phyloP scores from a whole-genome alignment of 768 basidiomycete genomes.

The Holtermannia corniformis region DNA sequence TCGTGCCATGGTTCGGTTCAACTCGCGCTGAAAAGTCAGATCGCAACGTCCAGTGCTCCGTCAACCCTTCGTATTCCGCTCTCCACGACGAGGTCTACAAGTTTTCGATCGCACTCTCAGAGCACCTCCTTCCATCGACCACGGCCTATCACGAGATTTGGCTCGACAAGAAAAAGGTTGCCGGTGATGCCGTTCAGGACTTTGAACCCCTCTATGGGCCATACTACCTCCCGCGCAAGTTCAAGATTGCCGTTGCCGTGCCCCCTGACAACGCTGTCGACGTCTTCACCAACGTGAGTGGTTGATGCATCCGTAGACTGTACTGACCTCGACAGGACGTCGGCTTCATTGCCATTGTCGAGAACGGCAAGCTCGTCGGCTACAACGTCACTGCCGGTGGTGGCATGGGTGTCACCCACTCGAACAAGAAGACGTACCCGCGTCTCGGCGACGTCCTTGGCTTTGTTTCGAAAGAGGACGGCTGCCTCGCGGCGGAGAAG shows the following conservation, averaged over 20 bases:
- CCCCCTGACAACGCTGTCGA: conserved; percentile 96
- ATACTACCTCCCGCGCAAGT: conserved; percentile 92
- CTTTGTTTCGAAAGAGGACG: conserved; percentile 83
- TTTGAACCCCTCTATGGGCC: conserved; percentile 96
- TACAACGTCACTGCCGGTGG: conserved; percentile 93
- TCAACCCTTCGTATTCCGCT: conserved; percentile 79
- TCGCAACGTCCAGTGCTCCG: conserved; percentile 83
- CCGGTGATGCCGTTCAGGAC: conserved; percentile 86
- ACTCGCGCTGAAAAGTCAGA: conserved; percentile 6
- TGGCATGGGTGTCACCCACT: conserved; percentile 99
- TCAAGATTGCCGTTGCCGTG: conserved; percentile 93
- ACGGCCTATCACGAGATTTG: conserved; percentile 98
- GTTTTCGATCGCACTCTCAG: conserved; percentile 74
- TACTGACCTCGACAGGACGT: conserved; percentile 56
- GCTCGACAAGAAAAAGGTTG: conserved; percentile 94
- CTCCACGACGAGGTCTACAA: conserved; percentile 73
- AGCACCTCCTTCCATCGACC: conserved; percentile 77
- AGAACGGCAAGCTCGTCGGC: conserved; percentile 66
- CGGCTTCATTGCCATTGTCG: conserved; percentile 88
- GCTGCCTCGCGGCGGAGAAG: conserved; percentile 75
- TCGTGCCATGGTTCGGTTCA: conserved; percentile 6
- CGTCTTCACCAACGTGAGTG: conserved; percentile 55
- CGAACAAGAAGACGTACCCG: conserved; percentile 98
- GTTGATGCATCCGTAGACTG: neutral
- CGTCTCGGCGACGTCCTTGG: conserved; percentile 78